These are phyloP conservation scores for Dryas integrifolia DNA, from an alignment of 331 rosid species.

Conservation along the genomic window DNA sequence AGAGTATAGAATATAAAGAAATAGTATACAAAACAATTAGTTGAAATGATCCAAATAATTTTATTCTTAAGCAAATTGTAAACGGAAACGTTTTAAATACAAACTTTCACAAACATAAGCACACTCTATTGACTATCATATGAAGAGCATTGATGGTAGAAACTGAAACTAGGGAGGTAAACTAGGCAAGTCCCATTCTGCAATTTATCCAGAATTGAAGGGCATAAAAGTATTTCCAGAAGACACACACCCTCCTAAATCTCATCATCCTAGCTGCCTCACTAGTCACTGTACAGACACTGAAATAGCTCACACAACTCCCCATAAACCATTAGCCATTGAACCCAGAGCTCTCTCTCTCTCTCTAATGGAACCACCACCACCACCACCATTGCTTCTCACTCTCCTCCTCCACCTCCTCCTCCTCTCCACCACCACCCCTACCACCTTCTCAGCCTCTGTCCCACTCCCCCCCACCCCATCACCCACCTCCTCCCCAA, in stretches of 20 bases:
- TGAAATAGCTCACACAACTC: not conserved
- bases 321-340: not conserved
- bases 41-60: too few species aligned
- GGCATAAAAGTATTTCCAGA: slow-evolving; percentile 14
- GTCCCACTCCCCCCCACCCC: slow-evolving; percentile 26
- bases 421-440: slow-evolving; percentile 21
- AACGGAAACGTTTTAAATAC: not conserved
- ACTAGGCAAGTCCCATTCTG: not conserved
- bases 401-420: slow-evolving; percentile 23
- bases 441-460: slow-evolving; percentile 30
- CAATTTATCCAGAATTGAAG: slow-evolving; percentile 16
- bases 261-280: slow-evolving; percentile 13
- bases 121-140: too few species aligned
- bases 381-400: slow-evolving; percentile 24
- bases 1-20: too few species aligned
- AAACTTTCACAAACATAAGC: too few species aligned
- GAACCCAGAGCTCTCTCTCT: not conserved
- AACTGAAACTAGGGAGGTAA: too few species aligned
- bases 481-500: slow-evolving; percentile 14
- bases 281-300: not conserved
- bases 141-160: too few species aligned
- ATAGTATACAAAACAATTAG: too few species aligned
- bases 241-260: not conserved
- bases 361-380: slow-evolving; percentile 31
- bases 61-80: not conserved